These are phyloP conservation scores for Scenedesmus sp. DNA, from an alignment of 163 green algal genomes.

Conservation along the genomic window DNA sequence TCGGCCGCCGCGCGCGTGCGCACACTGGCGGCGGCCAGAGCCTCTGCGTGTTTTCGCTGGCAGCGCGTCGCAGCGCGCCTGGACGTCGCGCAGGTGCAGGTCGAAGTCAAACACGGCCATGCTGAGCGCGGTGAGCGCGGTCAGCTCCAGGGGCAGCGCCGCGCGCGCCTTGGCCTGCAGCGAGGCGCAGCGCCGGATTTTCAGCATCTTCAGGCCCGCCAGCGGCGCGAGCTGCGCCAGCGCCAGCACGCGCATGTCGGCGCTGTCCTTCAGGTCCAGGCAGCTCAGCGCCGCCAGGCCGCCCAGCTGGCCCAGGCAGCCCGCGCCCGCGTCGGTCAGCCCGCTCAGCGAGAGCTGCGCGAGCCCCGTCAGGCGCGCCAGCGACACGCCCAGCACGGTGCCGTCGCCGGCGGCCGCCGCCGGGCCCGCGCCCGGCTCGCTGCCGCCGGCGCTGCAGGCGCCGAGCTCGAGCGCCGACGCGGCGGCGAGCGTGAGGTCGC, in stretches of 20 bases:
- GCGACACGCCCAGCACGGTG: not conserved
- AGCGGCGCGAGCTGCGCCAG: constrained; percentile 13
- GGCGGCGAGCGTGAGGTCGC: not conserved
- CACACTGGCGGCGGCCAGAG: no score
- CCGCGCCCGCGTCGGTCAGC: not conserved
- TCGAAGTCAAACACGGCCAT: constrained; percentile 11
- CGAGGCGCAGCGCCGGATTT: not conserved
- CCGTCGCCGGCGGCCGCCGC: not conserved
- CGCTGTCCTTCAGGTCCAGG: constrained; percentile 6
- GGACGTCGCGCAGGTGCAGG: constrained; percentile 38
- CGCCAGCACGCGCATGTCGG: not conserved
- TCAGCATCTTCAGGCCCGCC: not conserved
- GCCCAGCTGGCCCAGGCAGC: not conserved
- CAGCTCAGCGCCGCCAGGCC: not conserved
- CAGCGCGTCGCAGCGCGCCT: no score
- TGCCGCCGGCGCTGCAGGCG: constrained; percentile 1
- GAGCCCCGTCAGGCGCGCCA: not conserved
- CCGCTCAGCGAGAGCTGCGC: constrained; percentile 6
- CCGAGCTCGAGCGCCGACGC: no score
- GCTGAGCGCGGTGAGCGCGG: not conserved
- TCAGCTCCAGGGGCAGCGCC: constrained; percentile 17
- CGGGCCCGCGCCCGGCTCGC: no score
- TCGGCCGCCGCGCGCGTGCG: no score
- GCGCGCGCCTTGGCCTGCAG: constrained; percentile 5
- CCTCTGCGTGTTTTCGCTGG: no score